Percentiles rank a stretch among this genome's conserved stretches.
phyloP scores from a whole-genome alignment of 805 yeast genomes.

The Yarrowia keelungensis region DNA sequence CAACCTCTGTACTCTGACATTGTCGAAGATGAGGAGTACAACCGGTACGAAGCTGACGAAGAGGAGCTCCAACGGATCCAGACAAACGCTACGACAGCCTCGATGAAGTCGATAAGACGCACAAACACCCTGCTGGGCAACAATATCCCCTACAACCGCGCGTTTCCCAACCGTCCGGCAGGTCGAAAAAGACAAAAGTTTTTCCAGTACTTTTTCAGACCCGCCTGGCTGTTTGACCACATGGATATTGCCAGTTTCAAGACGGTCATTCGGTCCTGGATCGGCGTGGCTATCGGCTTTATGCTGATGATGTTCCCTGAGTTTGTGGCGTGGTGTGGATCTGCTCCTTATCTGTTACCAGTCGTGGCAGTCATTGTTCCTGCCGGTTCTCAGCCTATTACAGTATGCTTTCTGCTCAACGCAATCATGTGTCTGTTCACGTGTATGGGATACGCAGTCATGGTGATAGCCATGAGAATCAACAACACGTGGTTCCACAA shows the following conservation, averaged over 20 bases:
- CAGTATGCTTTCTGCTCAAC: constrained; percentile 6
- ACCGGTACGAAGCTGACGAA: not conserved
- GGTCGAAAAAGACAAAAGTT: not conserved
- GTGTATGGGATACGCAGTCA: constrained; percentile 14
- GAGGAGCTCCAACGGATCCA: not conserved
- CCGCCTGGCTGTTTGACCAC: constrained; percentile 29
- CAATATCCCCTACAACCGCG: constrained; percentile 28
- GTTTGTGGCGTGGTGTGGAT: constrained; percentile 15
- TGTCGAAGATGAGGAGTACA: not conserved
- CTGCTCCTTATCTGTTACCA: constrained; percentile 17
- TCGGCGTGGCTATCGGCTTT: constrained; percentile 11
- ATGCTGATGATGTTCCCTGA: constrained; percentile 27
- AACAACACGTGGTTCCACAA: constrained; percentile 36
- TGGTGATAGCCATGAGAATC: constrained; percentile 28
- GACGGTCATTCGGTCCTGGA: constrained; percentile 25
- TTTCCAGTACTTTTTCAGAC: constrained; percentile 10
- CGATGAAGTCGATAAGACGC: constrained; percentile 5
- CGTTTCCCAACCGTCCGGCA: constrained; percentile 10
- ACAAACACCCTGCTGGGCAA: constrained; percentile 22
- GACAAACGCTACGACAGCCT: constrained; percentile 4
- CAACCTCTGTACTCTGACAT: constrained; percentile 7
- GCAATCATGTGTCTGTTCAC: constrained; percentile 30
- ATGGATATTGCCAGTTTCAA: not conserved
- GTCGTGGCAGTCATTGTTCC: constrained; percentile 29
- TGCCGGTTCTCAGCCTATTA: constrained; percentile 3